Conservation (phyloP, 768 basidiomycete species). For the Pleurotus tuber-regium region DNA sequence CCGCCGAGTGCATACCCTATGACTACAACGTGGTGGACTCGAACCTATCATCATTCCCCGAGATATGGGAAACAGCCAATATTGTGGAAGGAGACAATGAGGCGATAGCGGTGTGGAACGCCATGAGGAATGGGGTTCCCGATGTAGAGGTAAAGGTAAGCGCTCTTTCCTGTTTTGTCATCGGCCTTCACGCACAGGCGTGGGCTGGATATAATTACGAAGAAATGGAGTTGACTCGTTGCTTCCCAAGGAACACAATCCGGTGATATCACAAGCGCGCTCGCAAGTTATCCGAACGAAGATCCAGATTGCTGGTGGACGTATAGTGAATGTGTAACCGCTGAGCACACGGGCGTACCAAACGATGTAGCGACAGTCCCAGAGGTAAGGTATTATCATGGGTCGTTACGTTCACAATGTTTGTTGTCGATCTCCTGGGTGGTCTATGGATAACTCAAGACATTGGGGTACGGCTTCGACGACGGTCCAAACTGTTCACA, state of each 20-base stretch:
- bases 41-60: conserved; percentile 37
- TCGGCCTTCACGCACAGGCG: no score
- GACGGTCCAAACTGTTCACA: conserved; percentile 68
- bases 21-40: conserved; percentile 32
- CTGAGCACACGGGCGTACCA: conserved; percentile 42
- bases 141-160: conserved; percentile 43
- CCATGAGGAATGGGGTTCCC: conserved; percentile 43
- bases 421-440: not conserved
- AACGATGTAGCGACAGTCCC: conserved; percentile 45
- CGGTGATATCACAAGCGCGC: conserved; percentile 28
- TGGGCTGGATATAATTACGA: no score
- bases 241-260: no score
- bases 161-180: no score
- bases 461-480: conserved; percentile 61
- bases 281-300: conserved; percentile 29
- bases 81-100: conserved; percentile 41
- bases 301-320: conserved; percentile 61
- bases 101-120: conserved; percentile 41
- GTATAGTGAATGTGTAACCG: conserved; percentile 37
- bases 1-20: conserved; percentile 42
- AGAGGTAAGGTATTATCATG: conserved; percentile 31
- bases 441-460: conserved; percentile 51
- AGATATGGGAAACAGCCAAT: conserved; percentile 40
- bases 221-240: no score
- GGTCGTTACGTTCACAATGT: no score